Base-by-base conservation (phyloP, 495 filamentous ascomycete genomes). In the Hypoxylon intermedium region DNA sequence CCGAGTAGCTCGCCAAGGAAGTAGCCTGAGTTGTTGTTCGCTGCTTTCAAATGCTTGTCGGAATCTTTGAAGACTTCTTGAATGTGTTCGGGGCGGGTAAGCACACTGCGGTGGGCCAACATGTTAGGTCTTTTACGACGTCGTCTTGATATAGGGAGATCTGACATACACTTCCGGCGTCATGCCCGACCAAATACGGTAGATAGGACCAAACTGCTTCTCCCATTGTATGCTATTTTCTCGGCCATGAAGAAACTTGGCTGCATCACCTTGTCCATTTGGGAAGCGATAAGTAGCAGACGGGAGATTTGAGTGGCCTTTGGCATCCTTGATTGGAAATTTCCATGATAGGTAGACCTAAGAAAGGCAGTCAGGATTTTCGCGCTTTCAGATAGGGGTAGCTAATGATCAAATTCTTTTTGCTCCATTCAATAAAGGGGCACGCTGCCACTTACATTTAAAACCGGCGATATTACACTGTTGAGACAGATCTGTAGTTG, bases 1-100 rank as follows among this genome's bases (percentile, higher is more conserved):
- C 77, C 77, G 1, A 80, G 67, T 3, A 79, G 52, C 50, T 74
- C 50, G 15, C 67, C 56, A 57, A 77, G 59, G 0, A 76, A 45
- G 46, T 62, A 75, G 9, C 76, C 76, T 0, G 72, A 24, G 52
- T 74, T 57, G 50, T 70, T 72, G 38, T 67, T 61, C 9, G 24
- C 7, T 2, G 74, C 69, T 31, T 75, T 76, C 52, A 15, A 13
- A 43, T 76, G 74, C 50, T 53, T 58, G 49, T 72, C 53, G 0
- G 74, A 76, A 48, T 75, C 72, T 30, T 61, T 65, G 56, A 71
- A 74, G 15, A 72, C 58, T 3, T 33, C 13, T 45, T 72, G 37
- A 3, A 77, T 42, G 28, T 74, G 48, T 12, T 60, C 55, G 7
- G 71, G 66, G 9, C 49, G 26, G 5, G 59, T 68, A 7, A 72